Conservation (phyloP, 495 filamentous ascomycete genomes). For the Lentithecium fluviatile region DNA sequence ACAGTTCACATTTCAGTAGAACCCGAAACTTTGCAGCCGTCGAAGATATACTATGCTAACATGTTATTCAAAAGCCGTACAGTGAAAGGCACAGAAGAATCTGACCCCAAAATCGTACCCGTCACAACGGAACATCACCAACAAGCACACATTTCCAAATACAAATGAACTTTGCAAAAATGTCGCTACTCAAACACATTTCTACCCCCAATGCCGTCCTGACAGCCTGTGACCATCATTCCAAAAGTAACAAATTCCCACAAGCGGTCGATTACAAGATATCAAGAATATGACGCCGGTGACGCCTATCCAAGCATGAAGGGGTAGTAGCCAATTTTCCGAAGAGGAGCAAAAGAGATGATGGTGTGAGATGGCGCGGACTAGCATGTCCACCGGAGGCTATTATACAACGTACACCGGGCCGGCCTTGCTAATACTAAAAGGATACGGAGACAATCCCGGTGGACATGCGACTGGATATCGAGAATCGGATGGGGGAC, state of each 20-base stretch:
- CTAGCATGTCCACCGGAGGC: constrained; percentile 20
- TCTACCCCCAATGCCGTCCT: background rate
- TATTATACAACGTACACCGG: constrained; percentile 33
- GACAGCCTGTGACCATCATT: too few species aligned
- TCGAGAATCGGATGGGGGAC: background rate
- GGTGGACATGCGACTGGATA: constrained; percentile 9
- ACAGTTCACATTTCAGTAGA: too few species aligned
- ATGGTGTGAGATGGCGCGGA: background rate
- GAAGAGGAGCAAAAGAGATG: constrained; percentile 5
- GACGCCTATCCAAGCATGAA: constrained; percentile 4
- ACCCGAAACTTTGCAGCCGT: too few species aligned
- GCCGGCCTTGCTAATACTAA: constrained; percentile 35
- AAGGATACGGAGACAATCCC: constrained; percentile 23
- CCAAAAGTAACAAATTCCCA: too few species aligned
- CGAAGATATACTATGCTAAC: too few species aligned
- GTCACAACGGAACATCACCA: too few species aligned
- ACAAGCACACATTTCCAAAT: background rate
- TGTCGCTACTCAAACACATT: background rate
- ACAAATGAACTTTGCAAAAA: background rate
- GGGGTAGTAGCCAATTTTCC: constrained; percentile 6
- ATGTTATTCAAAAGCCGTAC: too few species aligned
- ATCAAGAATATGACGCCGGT: constrained; percentile 1
- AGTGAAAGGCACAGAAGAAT: background rate
- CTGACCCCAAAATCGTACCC: too few species aligned
- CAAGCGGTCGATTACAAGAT: background rate